Evolutionary conservation across 768 basidiomycete species (phyloP).

Genomic region (Clitopilus passeckerianus): DNA sequence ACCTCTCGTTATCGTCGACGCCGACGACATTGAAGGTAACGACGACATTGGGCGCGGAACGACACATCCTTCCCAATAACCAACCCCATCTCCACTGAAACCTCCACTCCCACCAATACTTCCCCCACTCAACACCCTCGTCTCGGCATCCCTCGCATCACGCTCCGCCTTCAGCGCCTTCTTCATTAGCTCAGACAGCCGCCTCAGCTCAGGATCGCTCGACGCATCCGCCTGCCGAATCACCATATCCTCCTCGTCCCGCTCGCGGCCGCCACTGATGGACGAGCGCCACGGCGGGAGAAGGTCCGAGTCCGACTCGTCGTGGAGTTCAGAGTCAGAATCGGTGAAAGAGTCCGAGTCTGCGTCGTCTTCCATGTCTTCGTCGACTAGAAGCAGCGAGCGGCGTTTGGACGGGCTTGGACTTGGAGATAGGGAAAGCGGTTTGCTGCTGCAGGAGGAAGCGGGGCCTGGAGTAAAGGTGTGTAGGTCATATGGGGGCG

Average conservation of each 20-base stretch:
- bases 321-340: conserved; percentile 38
- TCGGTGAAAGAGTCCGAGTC: conserved; percentile 32
- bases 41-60: background rate
- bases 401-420: conserved; percentile 14
- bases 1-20: conserved; percentile 6
- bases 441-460: background rate
- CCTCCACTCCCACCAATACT: background rate
- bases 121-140: conserved; percentile 1
- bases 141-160: conserved; percentile 22
- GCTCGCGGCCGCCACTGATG: background rate
- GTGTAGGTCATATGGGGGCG: background rate
- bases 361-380: conserved; percentile 23
- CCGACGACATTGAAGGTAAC: background rate
- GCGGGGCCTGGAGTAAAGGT: background rate
- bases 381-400: conserved; percentile 38
- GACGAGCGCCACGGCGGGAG: conserved; percentile 26
- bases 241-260: background rate
- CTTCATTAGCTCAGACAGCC: background rate
- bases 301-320: conserved; percentile 26
- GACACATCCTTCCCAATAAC: background rate
- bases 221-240: conserved; percentile 21
- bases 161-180: conserved; percentile 24
- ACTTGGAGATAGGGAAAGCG: conserved; percentile 5
- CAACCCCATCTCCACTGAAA: background rate
- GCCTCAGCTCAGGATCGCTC: conserved; percentile 8